Base-by-base conservation (phyloP, 768 basidiomycete genomes). In the Baorangia bicolor region DNA sequence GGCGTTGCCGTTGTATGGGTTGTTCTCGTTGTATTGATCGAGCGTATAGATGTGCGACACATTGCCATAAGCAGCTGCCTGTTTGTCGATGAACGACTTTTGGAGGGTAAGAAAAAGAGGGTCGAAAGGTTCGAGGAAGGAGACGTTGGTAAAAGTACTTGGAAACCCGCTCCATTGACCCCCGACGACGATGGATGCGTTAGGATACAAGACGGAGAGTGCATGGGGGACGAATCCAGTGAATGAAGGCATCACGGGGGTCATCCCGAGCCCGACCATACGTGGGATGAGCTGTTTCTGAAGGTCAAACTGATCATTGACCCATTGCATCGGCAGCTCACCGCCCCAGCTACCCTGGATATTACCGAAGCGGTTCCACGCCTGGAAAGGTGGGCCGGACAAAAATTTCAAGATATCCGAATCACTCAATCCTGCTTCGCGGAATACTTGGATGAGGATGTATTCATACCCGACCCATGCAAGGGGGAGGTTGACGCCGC, bases 281-380 rank as follows among this genome's bases (percentile, higher is more conserved):
- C 76, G 75, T 14, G 60, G 55, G 20, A 77, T 44, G 51, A 77
- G 65, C 51, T 66, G 66, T 53, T 73, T 71, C 56, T 75, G 73
- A 7, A 77, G 67, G 2, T 62, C 54, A 33, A 69, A 73, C 53
- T 77, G 77, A 44, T 77, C 72, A 18, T 65, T 51, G 44, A 76
- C 57, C 76, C 76, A 77, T 38, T 73, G 66, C 41, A 58, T 65
- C 1, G 77, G 73, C 7, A 77, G 64, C 12, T 59, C 58, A 0
- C 74, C 71, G 9, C 65, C 67, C 75, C 75, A 78, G 58, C 72
- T 71, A 11, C 73, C 70, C 55, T 77, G 76, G 31, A 77, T 71
- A 49, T 77, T 77, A 4, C 76, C 76, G 46, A 77, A 77, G 16
- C 76, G 68, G 57, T 77, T 76, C 75, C 75, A 77, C 0, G 76